A percentile compares a stretch with the other conserved stretches of the same genome.
These are phyloP conservation scores for Imleria badia DNA, from an alignment of 768 basidiomycete species.

Conservation along the genomic window DNA sequence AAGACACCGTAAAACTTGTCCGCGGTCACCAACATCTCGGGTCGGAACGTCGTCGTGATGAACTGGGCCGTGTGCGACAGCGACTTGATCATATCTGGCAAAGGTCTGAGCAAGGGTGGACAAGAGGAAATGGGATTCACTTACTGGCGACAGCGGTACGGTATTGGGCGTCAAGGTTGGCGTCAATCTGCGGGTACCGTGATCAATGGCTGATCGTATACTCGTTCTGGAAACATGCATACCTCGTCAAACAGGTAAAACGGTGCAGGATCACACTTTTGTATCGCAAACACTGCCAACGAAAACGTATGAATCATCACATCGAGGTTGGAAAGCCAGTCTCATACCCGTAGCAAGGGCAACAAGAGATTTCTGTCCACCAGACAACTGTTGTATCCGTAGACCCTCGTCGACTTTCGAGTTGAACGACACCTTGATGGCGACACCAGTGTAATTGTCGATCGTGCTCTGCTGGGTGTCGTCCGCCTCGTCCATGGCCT, in stretches of 20 bases:
- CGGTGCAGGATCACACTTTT: slow-evolving; percentile 98
- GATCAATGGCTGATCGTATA: neutral
- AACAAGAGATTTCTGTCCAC: slow-evolving; percentile 96
- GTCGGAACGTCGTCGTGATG: slow-evolving; percentile 97
- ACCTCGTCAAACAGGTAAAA: slow-evolving; percentile 99
- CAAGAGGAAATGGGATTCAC: slow-evolving; percentile 22
- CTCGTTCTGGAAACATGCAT: neutral
- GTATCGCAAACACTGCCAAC: slow-evolving; percentile 89
- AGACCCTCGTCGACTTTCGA: slow-evolving; percentile 97
- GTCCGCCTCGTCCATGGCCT: slow-evolving; percentile 66
- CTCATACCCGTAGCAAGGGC: slow-evolving; percentile 84
- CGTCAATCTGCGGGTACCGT: slow-evolving; percentile 69
- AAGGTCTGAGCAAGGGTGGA: slow-evolving; percentile 38
- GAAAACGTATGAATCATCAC: slow-evolving; percentile 1
- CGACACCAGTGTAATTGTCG: slow-evolving; percentile 95
- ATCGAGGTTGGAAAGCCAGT: neutral
- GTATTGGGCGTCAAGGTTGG: slow-evolving; percentile 96
- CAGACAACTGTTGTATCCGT: slow-evolving; percentile 94
- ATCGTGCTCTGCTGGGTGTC: slow-evolving; percentile 73
- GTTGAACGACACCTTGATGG: slow-evolving; percentile 99
- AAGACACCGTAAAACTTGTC: slow-evolving; percentile 98
- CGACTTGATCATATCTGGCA: slow-evolving; percentile 80
- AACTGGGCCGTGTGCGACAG: slow-evolving; percentile 88
- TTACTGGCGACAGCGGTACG: slow-evolving; percentile 93
- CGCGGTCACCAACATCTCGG: slow-evolving; percentile 93